Base-by-base conservation (phyloP, 805 yeast genomes). In the Kluyveromyces dobzhanskii region DNA sequence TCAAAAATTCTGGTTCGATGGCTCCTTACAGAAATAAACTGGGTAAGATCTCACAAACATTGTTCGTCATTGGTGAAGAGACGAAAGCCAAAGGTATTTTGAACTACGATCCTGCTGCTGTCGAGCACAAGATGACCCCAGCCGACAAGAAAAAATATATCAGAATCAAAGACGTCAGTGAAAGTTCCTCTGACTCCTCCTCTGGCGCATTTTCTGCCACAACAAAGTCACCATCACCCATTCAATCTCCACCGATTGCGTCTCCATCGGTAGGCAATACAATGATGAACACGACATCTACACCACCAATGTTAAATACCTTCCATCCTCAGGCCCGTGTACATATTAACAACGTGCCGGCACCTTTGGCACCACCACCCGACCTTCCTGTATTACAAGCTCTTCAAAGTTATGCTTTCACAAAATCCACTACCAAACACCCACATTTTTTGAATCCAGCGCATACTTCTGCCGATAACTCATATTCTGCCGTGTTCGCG, bases 401-500 rank as follows among this genome's bases (percentile, higher is more conserved):
- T 18, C 39, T 58, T 17, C 60, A 53, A 40, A 45, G 50, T 21
- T 59, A 59, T 36, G 45, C 62, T 10, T 46, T 54, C 45, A 44
- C 54, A 4, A 59, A 56, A 35, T 30, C 35, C 28, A 35, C 45
- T 3, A 46, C 46, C 24, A 40, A 42, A 3, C 43, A 41, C 2
- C 40, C 54, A 9, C 44, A 42, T 14, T 62, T 65, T 32, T 56
- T 60, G 31, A 59, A 62, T 34, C 52, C 57, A 24, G 54, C 65
- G 44, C 45, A 64, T 33, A 41, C 57, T 42, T 65, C 74, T 1
- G 57, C 63, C 25, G 64, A 62, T 41, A 59, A 61, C 39, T 59
- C 69, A n/a, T 85, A 80, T 56, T 72, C 80, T 37, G 66, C 78
- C 12, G 62, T 88, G 30, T 92, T 75, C 56, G 74, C 80, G 19